These are phyloP conservation scores for Colletotrichum sp. DNA, from an alignment of 2,329 filamentous ascomycete genomes.

Conservation along the genomic window DNA sequence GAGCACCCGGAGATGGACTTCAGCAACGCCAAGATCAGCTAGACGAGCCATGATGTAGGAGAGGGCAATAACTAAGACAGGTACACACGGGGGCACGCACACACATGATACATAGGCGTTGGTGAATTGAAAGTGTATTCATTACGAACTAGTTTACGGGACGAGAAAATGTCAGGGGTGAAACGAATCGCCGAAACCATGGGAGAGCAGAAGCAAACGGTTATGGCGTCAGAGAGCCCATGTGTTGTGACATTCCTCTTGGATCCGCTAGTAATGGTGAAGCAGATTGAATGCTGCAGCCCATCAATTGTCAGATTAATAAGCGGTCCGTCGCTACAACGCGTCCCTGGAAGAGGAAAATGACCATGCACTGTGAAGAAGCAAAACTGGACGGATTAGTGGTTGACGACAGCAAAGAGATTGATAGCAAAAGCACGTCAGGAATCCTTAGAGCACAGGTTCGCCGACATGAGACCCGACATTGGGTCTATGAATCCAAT, in stretches of 20 bases:
- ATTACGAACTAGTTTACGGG: neutral
- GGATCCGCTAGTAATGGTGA: conserved; percentile 59
- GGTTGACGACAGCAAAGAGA: neutral
- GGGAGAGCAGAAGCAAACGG: conserved; percentile 27
- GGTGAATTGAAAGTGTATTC: neutral
- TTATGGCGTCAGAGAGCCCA: conserved; percentile 68
- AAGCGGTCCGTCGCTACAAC: conserved; percentile 39
- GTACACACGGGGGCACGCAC: neutral
- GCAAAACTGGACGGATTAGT: conserved; percentile 9
- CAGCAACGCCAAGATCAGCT: conserved; percentile 68
- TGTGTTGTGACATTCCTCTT: conserved; percentile 49
- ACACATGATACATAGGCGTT: neutral
- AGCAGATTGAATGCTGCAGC: conserved; percentile 60
- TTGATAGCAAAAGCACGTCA: conserved; percentile 9
- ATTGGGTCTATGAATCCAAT: conserved; percentile 16
- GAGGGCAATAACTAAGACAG: neutral
- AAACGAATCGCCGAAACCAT: conserved; percentile 68
- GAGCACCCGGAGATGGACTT: conserved; percentile 79
- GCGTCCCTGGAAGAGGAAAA: neutral
- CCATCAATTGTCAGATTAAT: conserved; percentile 55
- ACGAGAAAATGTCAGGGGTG: conserved; percentile 58
- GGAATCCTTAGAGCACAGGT: conserved; percentile 3
- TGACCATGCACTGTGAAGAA: neutral
- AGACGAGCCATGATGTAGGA: neutral
- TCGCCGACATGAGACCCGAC: neutral